These are phyloP conservation scores for Pseudogymnoascus pannorum DNA, from an alignment of 2,329 filamentous ascomycete species.

Conservation along the genomic window DNA sequence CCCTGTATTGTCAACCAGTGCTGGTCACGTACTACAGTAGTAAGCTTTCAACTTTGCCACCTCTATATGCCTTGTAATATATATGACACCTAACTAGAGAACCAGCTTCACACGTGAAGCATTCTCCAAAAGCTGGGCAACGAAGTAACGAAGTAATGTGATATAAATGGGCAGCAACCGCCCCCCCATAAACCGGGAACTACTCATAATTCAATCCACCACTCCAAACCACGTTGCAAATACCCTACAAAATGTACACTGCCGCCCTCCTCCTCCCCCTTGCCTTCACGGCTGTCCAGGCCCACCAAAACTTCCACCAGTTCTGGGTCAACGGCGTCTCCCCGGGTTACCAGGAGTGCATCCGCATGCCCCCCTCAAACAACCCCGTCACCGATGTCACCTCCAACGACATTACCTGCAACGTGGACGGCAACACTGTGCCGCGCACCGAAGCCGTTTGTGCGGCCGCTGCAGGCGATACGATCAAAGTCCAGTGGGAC, in stretches of 20 bases:
- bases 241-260: not conserved
- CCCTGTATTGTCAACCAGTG: not conserved
- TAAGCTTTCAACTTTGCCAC: not conserved
- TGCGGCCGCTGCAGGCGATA: slow-evolving; percentile 29
- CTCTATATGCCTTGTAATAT: slow-evolving; percentile 2
- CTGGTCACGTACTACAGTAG: not conserved
- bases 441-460: slow-evolving; percentile 28
- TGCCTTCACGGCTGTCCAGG: slow-evolving; percentile 22
- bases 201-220: not conserved
- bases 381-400: slow-evolving; percentile 32
- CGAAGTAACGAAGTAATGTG: too few species aligned
- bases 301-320: slow-evolving; percentile 36
- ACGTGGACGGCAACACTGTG: slow-evolving; percentile 28
- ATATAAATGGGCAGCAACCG: not conserved
- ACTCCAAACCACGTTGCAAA: not conserved
- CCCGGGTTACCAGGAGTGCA: slow-evolving; percentile 35
- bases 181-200: not conserved
- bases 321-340: slow-evolving; percentile 35
- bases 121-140: not conserved
- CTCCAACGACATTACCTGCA: slow-evolving; percentile 43
- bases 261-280: not conserved
- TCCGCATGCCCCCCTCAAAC: slow-evolving; percentile 43
- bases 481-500: slow-evolving; percentile 34
- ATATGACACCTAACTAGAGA: slow-evolving; percentile 3
- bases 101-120: not conserved